Evolutionary conservation across 129 eudicot genomes (phyloP).

Genomic region (Daucus carota): DH1_v3.0 NC_030386.2:15314501-15315000

Average conservation of each 20-base stretch:
- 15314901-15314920: conserved; percentile 83
- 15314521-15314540: conserved; percentile 5
- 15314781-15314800: conserved; percentile 45
- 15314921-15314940: conserved; percentile 74
- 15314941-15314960: conserved; percentile 71
- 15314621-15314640: conserved; percentile 68
- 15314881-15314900: conserved; percentile 78
- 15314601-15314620: conserved; percentile 22
- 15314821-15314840: conserved; percentile 82
- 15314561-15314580: conserved; percentile 38
- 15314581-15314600: conserved; percentile 34
- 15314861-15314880: conserved; percentile 64
- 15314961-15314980: conserved; percentile 54
- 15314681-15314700: conserved; percentile 79
- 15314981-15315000: conserved; percentile 30
- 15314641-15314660: conserved; percentile 87
- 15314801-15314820: conserved; percentile 68
- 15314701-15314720: conserved; percentile 33
- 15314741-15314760: conserved; percentile 22
- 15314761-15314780: conserved; percentile 26
- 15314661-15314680: conserved; percentile 43
- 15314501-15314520: not conserved
- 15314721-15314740: conserved; percentile 45
- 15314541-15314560: not conserved
- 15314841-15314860: conserved; percentile 72